Percentiles rank a stretch among this genome's conserved stretches.
Conservation (phyloP, 2,329 filamentous ascomycete species). For the Xylaria sp. region DNA sequence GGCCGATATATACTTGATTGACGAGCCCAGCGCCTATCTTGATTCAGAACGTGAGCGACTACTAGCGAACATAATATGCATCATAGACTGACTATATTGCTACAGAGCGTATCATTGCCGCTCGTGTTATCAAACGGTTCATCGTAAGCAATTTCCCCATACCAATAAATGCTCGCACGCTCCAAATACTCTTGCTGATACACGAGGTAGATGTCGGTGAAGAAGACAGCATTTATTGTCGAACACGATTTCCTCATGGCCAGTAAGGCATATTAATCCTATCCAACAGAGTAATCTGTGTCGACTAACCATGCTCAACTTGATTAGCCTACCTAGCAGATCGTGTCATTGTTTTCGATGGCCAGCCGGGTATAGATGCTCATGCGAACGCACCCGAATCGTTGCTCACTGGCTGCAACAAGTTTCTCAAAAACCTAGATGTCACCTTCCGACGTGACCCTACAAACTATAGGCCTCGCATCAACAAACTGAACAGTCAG, state of each 20-base stretch:
- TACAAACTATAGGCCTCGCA: slow-evolving; percentile 93
- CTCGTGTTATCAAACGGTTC: slow-evolving; percentile 98
- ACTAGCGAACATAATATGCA: background rate
- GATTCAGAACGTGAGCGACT: slow-evolving; percentile 30
- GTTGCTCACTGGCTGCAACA: slow-evolving; percentile 94
- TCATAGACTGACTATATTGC: background rate
- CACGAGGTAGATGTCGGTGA: slow-evolving; percentile 81
- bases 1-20: slow-evolving; percentile 97
- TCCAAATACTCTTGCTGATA: slow-evolving; percentile 14
- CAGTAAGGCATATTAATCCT: slow-evolving; percentile 44
- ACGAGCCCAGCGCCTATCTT: slow-evolving; percentile 96
- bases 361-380: slow-evolving; percentile 86
- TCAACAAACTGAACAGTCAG: slow-evolving; percentile 97
- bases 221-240: slow-evolving; percentile 99
- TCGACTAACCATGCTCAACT: slow-evolving; percentile 10
- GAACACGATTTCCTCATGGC: slow-evolving; percentile 99
- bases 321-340: slow-evolving; percentile 70
- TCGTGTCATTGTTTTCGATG: slow-evolving; percentile 98
- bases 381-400: slow-evolving; percentile 92
- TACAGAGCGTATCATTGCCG: slow-evolving; percentile 87
- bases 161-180: background rate
- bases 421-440: slow-evolving; percentile 94
- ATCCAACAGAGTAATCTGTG: background rate
- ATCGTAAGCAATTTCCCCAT: slow-evolving; percentile 59
- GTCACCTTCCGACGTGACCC: slow-evolving; percentile 99